Evolutionary conservation across 116 monocot genomes (phyloP).

Genomic region (Dioscorea cayenensis): DNA sequence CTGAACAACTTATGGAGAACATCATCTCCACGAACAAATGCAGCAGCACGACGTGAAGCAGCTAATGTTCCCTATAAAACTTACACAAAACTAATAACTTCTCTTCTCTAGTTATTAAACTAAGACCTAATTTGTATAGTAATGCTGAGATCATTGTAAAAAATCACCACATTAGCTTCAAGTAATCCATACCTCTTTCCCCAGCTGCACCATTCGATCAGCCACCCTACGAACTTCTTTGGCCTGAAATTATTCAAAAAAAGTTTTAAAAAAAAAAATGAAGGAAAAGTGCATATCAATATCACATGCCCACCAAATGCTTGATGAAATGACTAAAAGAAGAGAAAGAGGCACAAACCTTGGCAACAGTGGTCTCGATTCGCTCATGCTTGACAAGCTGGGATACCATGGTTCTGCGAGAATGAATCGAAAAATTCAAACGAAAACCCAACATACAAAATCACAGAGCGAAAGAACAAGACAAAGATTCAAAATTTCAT

Average conservation of each 20-base stretch:
- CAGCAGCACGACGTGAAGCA: conserved; percentile 73
- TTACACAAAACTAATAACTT: background rate
- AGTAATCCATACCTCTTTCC: conserved; percentile 56
- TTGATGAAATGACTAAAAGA: conserved; percentile 8
- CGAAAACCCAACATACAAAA: background rate
- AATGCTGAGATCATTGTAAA: background rate
- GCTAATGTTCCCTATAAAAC: conserved; percentile 66
- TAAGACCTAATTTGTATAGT: background rate
- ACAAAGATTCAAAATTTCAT: background rate
- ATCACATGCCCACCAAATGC: conserved; percentile 6
- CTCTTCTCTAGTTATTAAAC: background rate
- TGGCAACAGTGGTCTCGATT: conserved; percentile 89
- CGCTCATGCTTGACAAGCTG: conserved; percentile 95
- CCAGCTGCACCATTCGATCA: conserved; percentile 94
- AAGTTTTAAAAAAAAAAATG: too few species aligned
- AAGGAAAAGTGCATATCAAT: background rate
- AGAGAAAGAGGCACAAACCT: conserved; percentile 27
- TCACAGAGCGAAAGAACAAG: background rate
- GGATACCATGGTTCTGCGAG: conserved; percentile 84
- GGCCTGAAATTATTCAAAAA: conserved; percentile 38
- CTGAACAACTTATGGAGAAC: conserved; percentile 91
- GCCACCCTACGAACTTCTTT: conserved; percentile 90
- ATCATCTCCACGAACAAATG: conserved; percentile 95
- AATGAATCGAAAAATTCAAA: background rate
- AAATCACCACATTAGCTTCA: background rate